Percentiles rank a stretch among this genome's conserved stretches.
Evolutionary conservation across 768 basidiomycete genomes (phyloP).

Genomic region (Calocybe indica): DNA sequence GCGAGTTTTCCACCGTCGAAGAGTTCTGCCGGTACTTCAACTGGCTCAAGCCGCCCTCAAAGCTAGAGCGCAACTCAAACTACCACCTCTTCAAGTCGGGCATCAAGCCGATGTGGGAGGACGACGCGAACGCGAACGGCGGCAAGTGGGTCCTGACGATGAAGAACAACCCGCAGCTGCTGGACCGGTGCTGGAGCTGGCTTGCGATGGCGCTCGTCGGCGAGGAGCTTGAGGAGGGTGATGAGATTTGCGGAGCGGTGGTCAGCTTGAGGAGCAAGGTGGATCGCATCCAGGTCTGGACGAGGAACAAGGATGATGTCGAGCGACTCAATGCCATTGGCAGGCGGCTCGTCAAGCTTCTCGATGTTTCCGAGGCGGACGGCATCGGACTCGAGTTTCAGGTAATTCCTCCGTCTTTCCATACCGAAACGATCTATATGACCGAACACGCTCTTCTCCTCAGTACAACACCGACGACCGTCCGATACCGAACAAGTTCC

Average conservation of each 20-base stretch:
- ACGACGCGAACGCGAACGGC: constrained; percentile 83
- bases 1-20: constrained; percentile 88
- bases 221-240: constrained; percentile 66
- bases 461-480: constrained; percentile 88
- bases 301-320: constrained; percentile 78
- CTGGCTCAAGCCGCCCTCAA: constrained; percentile 89
- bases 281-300: constrained; percentile 92
- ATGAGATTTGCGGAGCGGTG: constrained; percentile 81
- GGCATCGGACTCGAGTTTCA: constrained; percentile 88
- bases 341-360: constrained; percentile 71
- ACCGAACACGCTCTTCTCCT: neutral
- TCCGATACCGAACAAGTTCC: constrained; percentile 75
- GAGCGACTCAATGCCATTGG: constrained; percentile 82
- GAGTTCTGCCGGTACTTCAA: constrained; percentile 90
- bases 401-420: constrained; percentile 34
- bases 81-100: constrained; percentile 94
- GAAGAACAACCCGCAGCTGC: constrained; percentile 70
- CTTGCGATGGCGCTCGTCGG: constrained; percentile 89
- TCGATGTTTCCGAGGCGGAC: constrained; percentile 82
- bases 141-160: constrained; percentile 96
- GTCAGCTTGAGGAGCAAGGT: constrained; percentile 83
- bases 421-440: neutral
- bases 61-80: constrained; percentile 85
- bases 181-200: constrained; percentile 90
- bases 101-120: constrained; percentile 98